Base-by-base conservation (phyloP, 2,329 filamentous ascomycete genomes). In the Aspergillus texensis region DNA sequence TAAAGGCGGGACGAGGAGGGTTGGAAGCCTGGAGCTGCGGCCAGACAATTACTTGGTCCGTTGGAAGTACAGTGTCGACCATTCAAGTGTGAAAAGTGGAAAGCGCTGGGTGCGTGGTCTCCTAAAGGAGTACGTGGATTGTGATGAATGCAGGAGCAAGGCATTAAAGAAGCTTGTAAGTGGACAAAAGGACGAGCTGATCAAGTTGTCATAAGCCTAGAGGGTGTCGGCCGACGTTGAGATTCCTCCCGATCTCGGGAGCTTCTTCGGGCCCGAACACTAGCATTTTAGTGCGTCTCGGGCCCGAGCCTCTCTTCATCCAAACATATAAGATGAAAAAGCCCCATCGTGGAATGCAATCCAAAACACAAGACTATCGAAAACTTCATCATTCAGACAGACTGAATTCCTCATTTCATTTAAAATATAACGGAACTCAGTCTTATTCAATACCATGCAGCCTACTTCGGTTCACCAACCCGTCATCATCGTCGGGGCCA, bases 181-280 rank as follows among this genome's bases (percentile, higher is more conserved):
- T 34, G 32, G 10, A 34, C 32, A 34, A 34, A 34, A 34, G 32
- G 32, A 34, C 32, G 32, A 34, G 11, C 32, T 34, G 10, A 34
- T 12, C 10, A 34, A 34, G 32, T 5, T 34, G 32, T 12, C 11
- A 34, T 34, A 34, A 11, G 11, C 21, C 21, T 24, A 24, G 10
- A 32, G 26, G 26, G 26, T 0, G 1, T 28, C 26, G 26, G 26
- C 39, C 39, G 39, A 80, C 82, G 66, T 77, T 79, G 21, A 86
- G 86, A 0, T 71, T 84, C 64, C 86, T 89, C 21, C 21, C 45
- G n/a, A 24, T 10, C 14, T 30, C 48, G 48, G 48, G 14, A n/a
- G 24, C 26, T 10, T 1, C n/a, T 34, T 58, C 56, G 56, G 56
- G 56, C 28, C 56, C 56, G 56, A 58, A 34, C 3, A 30, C 26